These are phyloP conservation scores for Komagataea norvegica DNA, from an alignment of 1,139 yeast genomes.

Conservation along the genomic window DNA sequence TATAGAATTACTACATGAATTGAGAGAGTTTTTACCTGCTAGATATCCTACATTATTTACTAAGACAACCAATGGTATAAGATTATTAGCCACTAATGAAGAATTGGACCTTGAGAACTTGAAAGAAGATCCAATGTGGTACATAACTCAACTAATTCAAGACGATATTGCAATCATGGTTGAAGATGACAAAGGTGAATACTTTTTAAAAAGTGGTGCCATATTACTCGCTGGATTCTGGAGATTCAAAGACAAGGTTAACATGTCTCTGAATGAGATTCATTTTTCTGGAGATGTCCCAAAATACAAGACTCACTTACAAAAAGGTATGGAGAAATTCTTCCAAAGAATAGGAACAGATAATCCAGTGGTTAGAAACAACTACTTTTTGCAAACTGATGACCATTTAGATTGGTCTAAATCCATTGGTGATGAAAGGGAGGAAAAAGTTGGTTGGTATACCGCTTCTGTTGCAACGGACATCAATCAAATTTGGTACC, in stretches of 20 bases:
- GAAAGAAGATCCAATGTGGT: conserved; percentile 50
- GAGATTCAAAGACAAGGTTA: conserved; percentile 54
- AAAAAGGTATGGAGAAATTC: conserved; percentile 61
- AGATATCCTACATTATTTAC: conserved; percentile 55
- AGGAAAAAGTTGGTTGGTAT: conserved; percentile 50
- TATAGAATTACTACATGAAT: conserved; percentile 50
- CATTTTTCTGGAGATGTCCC: conserved; percentile 68
- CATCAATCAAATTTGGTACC: conserved; percentile 43
- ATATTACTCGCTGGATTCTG: conserved; percentile 62
- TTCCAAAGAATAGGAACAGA: conserved; percentile 51
- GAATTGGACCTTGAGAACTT: conserved; percentile 29
- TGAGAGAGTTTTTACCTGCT: conserved; percentile 47
- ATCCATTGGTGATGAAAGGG: conserved; percentile 55
- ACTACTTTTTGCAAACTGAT: conserved; percentile 63
- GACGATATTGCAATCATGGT: conserved; percentile 67
- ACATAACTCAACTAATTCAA: conserved; percentile 55
- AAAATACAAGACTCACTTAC: conserved; percentile 51
- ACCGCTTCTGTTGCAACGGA: conserved; percentile 47
- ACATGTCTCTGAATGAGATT: conserved; percentile 49
- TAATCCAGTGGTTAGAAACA: conserved; percentile 57
- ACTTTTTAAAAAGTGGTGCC: conserved; percentile 54
- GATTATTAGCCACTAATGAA: conserved; percentile 53
- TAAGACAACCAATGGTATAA: conserved; percentile 42
- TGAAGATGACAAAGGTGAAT: conserved; percentile 52
- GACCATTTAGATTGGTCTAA: conserved; percentile 58